Evolutionary conservation across 1,284 basidiomycete species (phyloP), one percentile per base, ranked within the genome.

Genomic region (Gymnopus androsaceus): DNA sequence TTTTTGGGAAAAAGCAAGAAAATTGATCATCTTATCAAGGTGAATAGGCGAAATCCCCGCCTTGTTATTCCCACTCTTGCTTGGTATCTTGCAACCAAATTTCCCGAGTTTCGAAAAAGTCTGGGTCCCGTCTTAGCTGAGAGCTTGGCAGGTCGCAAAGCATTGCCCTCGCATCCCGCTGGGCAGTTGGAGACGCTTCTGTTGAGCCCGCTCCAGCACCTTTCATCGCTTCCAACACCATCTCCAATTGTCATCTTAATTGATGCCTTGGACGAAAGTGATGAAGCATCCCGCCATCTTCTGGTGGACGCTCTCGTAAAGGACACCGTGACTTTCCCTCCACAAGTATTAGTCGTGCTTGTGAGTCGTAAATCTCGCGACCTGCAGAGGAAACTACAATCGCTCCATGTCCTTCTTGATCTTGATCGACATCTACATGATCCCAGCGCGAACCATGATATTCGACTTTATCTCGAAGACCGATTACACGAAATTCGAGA

Each of bases 231-330:
- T 25, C 25, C 25, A 5, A 15, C 4, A 17, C 27, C 28, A 33
- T 25, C 41, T 4, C 40, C 48, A 25, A 54, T 57, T 28, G 59
- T 67, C 12, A 41, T 67, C 21, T 51, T 63, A 15, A 63, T 65
- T 21, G 65, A 67, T 44, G 66, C 63, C 19, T 41, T 66, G 12
- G 66, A 67, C 36, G 66, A 67, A 47, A 41, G 52, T 9, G 30
- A 51, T 11, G 54, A 54, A 5, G 9, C 7, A 12, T 19, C 30
- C 11, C 52, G 42, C 3, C 33, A 36, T n/a, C 14, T 28, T 7
- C 44, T 54, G 6, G 21, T 54, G 30, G 28, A 37, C 17, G 33
- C 44, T 17, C 25, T 54, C 14, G 33, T 19, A n/a, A 12, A n/a
- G 11, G 23, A 41, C 3, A 30, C 42, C n/a, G 42, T 37, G 21